Conservation (phyloP, 345 rosid genomes). For the Melaleuca quinquenervia region DNA sequence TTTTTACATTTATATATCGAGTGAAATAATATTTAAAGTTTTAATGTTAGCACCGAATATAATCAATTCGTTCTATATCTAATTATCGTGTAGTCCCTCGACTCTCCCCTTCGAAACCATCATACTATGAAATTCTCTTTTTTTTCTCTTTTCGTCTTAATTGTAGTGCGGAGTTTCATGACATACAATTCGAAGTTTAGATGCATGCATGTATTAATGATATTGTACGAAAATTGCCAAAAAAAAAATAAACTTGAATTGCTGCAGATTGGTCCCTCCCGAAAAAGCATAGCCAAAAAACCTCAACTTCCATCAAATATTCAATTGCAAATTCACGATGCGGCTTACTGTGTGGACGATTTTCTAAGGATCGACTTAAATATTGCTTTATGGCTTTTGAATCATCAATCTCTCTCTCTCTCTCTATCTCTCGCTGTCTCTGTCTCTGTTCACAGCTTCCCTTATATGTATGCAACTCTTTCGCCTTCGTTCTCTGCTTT, state of each 20-base stretch:
- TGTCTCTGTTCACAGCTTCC: background rate
- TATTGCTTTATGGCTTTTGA: background rate
- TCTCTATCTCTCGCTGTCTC: background rate
- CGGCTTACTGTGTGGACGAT: background rate
- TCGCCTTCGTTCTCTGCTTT: background rate
- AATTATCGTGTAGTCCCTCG: no score
- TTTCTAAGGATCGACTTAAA: background rate
- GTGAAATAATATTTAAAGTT: background rate
- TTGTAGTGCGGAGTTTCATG: background rate
- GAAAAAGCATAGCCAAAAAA: background rate
- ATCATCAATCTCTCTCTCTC: background rate
- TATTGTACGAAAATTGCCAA: background rate
- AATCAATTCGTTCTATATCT: no score
- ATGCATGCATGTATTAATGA: background rate
- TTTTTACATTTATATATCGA: background rate
- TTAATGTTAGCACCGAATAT: background rate
- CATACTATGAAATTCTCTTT: background rate
- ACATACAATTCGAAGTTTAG: background rate
- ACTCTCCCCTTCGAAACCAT: no score
- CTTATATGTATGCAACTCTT: background rate
- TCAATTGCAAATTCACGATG: background rate
- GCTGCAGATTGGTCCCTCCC: background rate
- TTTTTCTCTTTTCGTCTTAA: background rate
- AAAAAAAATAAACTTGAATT: background rate
- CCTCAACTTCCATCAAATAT: background rate